Conservation (phyloP, 495 filamentous ascomycete species). For the Aspergillus carlsbadensis region DNA sequence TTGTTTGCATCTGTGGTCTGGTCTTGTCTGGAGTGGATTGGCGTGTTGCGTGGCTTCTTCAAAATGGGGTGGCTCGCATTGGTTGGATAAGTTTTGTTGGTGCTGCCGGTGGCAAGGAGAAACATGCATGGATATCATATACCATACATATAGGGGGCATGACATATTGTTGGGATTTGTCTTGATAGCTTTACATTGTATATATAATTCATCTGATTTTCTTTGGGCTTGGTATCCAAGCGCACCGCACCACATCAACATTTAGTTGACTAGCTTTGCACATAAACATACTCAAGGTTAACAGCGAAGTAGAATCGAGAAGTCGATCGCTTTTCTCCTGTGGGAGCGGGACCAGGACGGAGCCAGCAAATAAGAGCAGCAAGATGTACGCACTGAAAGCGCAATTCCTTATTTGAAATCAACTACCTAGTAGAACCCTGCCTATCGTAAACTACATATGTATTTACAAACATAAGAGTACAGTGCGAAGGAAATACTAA, state of each 20-base stretch:
- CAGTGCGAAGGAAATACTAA: not conserved
- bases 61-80: too few relatives aligned
- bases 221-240: too few relatives aligned
- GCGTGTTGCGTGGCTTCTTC: too few relatives aligned
- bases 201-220: slow-evolving; percentile 1
- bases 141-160: not conserved
- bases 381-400: not conserved
- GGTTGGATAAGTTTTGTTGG: too few relatives aligned
- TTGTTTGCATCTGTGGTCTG: not conserved
- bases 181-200: not conserved
- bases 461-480: not conserved
- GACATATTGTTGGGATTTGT: not conserved
- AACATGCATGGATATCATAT: not conserved
- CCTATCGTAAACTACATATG: not conserved
- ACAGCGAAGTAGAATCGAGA: too few relatives aligned
- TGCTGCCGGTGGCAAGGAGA: too few relatives aligned
- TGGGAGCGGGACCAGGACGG: too few relatives aligned
- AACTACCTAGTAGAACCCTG: not conserved
- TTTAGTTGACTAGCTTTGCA: too few relatives aligned
- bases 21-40: not conserved
- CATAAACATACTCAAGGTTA: too few relatives aligned
- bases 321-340: too few relatives aligned
- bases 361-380: not conserved
- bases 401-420: not conserved
- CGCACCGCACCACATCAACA: too few relatives aligned